Evolutionary conservation across 495 filamentous ascomycete genomes (phyloP).

Genomic region (Beverwykella pulmonaria): DNA sequence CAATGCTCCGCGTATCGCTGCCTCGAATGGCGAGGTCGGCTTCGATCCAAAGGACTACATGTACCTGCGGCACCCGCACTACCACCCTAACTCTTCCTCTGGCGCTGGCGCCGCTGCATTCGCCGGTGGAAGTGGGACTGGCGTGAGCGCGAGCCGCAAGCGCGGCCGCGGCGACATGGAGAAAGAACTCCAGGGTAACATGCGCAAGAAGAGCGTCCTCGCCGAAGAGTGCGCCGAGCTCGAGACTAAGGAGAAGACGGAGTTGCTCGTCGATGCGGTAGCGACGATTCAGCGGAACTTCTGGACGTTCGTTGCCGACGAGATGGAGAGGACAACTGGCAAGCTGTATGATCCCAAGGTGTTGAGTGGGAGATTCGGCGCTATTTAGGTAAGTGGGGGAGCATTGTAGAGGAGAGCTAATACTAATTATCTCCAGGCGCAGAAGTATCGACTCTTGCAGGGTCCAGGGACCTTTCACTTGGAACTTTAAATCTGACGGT

Average conservation of each 20-base stretch:
- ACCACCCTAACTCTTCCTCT: background rate
- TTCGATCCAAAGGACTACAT: constrained; percentile 39
- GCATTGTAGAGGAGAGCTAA: background rate
- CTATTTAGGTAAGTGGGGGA: too few relatives aligned
- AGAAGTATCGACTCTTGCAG: too few relatives aligned
- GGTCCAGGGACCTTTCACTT: too few relatives aligned
- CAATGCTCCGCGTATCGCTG: constrained; percentile 39
- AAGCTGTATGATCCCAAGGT: constrained; percentile 21
- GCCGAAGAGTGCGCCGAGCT: constrained; percentile 12
- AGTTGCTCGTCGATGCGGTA: constrained; percentile 21
- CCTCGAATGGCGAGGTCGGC: constrained; percentile 30
- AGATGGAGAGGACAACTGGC: constrained; percentile 22
- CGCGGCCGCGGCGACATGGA: background rate
- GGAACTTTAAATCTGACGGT: too few relatives aligned
- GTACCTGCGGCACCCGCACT: constrained; percentile 26
- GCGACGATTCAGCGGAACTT: constrained; percentile 12
- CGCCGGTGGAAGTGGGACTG: background rate
- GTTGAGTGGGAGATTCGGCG: background rate
- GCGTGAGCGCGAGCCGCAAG: background rate
- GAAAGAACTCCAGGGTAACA: background rate
- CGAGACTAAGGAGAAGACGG: background rate
- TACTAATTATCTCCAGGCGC: too few relatives aligned
- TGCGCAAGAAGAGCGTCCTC: constrained; percentile 10
- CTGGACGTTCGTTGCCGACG: constrained; percentile 25
- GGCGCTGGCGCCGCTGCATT: background rate